These are phyloP conservation scores for Amyloporia xantha DNA, from an alignment of 768 basidiomycete species.

Conservation along the genomic window DNA sequence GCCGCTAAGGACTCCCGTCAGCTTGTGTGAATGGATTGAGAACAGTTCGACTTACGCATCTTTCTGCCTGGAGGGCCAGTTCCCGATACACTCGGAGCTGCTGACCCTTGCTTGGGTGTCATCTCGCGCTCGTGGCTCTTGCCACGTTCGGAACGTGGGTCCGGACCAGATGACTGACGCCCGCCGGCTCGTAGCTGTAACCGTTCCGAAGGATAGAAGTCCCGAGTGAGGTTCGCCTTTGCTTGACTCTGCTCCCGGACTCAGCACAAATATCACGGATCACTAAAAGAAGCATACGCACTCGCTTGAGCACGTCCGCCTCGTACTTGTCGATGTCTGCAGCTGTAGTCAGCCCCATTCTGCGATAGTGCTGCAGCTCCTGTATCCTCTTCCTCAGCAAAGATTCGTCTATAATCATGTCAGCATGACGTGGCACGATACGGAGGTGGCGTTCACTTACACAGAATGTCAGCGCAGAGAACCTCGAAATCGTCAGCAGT, in stretches of 20 bases:
- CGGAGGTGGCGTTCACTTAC: conserved; percentile 38
- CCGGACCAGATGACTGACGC: conserved; percentile 49
- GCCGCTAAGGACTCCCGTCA: conserved; percentile 27
- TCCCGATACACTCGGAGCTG: conserved; percentile 20
- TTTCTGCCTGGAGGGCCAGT: conserved; percentile 36
- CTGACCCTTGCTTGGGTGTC: conserved; percentile 42
- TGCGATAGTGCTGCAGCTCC: conserved; percentile 86
- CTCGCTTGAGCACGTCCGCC: conserved; percentile 62
- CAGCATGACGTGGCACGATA: neutral
- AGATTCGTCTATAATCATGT: conserved; percentile 61
- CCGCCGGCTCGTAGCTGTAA: conserved; percentile 42
- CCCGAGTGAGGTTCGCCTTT: conserved; percentile 51
- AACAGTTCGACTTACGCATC: conserved; percentile 28
- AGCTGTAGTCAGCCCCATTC: conserved; percentile 73
- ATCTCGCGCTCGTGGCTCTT: conserved; percentile 53
- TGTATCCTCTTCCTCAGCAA: conserved; percentile 81
- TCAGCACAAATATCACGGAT: conserved; percentile 1
- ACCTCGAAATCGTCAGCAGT: conserved; percentile 88
- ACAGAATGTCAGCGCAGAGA: conserved; percentile 83
- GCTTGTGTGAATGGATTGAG: conserved; percentile 1
- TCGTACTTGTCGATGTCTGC: conserved; percentile 94
- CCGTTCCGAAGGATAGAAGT: conserved; percentile 50
- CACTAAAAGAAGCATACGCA: conserved; percentile 35
- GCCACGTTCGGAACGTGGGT: conserved; percentile 46
- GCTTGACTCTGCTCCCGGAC: conserved; percentile 45